A percentile compares a stretch with the other conserved stretches of the same genome.
These are phyloP conservation scores for Trichoderma afroharzianum DNA, from an alignment of 2,329 filamentous ascomycete species.

Conservation along the genomic window DNA sequence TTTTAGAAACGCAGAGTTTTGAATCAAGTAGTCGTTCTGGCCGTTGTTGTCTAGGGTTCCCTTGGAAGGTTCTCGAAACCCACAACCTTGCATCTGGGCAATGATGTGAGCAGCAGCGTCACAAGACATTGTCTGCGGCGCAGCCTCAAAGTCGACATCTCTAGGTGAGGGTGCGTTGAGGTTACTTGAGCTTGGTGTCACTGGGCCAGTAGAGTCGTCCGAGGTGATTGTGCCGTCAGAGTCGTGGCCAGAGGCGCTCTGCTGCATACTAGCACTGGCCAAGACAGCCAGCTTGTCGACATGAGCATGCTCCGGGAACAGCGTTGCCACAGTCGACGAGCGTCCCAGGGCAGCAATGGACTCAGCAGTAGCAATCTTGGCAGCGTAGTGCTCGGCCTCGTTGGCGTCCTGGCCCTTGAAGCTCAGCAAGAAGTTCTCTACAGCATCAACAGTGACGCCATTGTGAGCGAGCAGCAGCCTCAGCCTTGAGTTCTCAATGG, in stretches of 20 bases:
- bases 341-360: constrained; percentile 3
- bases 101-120: constrained; percentile 36
- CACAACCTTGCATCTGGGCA: constrained; percentile 37
- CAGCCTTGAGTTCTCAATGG: constrained; percentile 45
- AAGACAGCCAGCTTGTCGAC: constrained; percentile 38
- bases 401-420: constrained; percentile 33
- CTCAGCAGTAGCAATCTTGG: constrained; percentile 7
- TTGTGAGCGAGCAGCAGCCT: constrained; percentile 39
- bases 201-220: constrained; percentile 24
- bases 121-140: constrained; percentile 35
- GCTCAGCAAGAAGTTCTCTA: constrained; percentile 39
- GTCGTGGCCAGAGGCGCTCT: constrained; percentile 23
- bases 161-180: constrained; percentile 17
- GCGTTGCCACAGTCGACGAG: constrained; percentile 10
- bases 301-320: constrained; percentile 21
- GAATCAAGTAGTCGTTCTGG: constrained; percentile 31
- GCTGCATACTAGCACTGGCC: constrained; percentile 35
- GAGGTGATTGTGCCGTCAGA: constrained; percentile 19
- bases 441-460: constrained; percentile 37
- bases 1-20: constrained; percentile 34
- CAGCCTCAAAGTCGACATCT: constrained; percentile 25
- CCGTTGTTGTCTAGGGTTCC: constrained; percentile 30
- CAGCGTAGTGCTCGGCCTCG: constrained; percentile 22
- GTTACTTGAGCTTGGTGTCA: constrained; percentile 21
- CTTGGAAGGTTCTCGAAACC: constrained; percentile 27